Base-by-base conservation (phyloP, 768 basidiomycete genomes). In the Boletus speciosus region DNA sequence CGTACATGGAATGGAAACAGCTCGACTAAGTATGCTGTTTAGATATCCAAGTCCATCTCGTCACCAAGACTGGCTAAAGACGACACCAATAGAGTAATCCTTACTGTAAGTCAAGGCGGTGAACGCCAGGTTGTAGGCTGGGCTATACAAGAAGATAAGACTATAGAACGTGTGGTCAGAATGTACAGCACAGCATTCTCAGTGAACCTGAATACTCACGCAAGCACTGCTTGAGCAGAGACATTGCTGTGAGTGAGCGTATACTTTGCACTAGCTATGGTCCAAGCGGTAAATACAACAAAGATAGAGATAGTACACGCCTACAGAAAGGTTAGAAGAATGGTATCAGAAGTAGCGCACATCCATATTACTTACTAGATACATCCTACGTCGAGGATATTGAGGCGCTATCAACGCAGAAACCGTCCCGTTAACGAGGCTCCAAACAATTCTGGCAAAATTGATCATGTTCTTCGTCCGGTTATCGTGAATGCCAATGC, bases 1-100 rank as follows among this genome's bases (percentile, higher is more conserved):
- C 85, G 81, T 27, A 77, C 76, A 56, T 81, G 78, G 71, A 75
- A 86, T 0, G 85, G 84, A 74, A 86, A 85, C 32, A 86, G 63
- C 60, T 86, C 85, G 16, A 85, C 83, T 55, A 85, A 67, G 76
- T 75, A 84, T 7, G 83, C 83, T 83, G 58, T 34, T 37, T 10
- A 32, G n/a, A n/a, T 6, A 23, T 25, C 61, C 19, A 16, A n/a
- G 19, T 12, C 8, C 29, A 1, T 36, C 16, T 39, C 15, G 14
- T 56, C 36, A 50, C 12, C 11, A 19, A 21, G 14, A 19, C 5
- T 5, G 10, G 15, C 16, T 10, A 6, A 32, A 15, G 15, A 4
- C 27, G 9, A 36, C 6, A 27, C 16, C 0, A 12, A 35, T 5
- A 16, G 21, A 9, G 1, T 12, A 27, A 23, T 5, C 2, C 57